Base-by-base conservation (phyloP, 1,139 yeast species). In the Taphrina communis region DNA sequence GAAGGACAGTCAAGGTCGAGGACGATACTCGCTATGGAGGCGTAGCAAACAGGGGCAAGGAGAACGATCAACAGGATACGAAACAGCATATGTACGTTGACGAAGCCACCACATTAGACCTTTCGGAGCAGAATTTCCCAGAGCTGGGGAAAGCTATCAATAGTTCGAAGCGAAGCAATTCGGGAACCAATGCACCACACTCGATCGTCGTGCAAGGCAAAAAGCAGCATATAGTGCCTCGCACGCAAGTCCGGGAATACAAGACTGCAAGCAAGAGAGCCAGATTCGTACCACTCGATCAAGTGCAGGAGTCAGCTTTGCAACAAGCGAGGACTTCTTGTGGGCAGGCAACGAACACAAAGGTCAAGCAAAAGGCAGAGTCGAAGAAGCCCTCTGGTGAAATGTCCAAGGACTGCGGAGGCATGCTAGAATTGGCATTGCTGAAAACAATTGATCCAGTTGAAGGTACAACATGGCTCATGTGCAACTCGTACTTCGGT, bases 401-500 rank as follows among this genome's bases (percentile, higher is more conserved):
- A 25, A 4, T 25, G 31, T 25, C 31, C 31, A 17, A 44, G n/a
- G 19, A 44, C 19, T 1, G 12, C 19, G 48, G 48, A 12, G 48
- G 48, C n/a, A 44, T n/a, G 12, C 19, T 44, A 1, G 19, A 12
- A n/a, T 17, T 44, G 17, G 9, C 12, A n/a, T 44, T 44, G 48
- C 48, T 5, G 12, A 14, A 14, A 7, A 2, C 8, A 7, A 7
- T n/a, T n/a, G 48, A 44, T 9, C 53, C n/a, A 17, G 53, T 8
- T 9, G 21, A 21, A 9, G 53, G 36, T 9, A 50, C n/a, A 8
- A 50, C 2, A 21, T 50, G 53, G 53, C 8, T 50, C 53, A 50
- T 50, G 53, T 2, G 36, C 36, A 50, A 50, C n/a, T 50, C 53
- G n/a, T 50, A 50, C n/a, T 50, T 50, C 21, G 53, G 53, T 1